Percentiles rank a stretch among this genome's conserved stretches.
Evolutionary conservation across 176 grass and related monocot species (phyloP).

Genomic region (Musa beccarii): DNA sequence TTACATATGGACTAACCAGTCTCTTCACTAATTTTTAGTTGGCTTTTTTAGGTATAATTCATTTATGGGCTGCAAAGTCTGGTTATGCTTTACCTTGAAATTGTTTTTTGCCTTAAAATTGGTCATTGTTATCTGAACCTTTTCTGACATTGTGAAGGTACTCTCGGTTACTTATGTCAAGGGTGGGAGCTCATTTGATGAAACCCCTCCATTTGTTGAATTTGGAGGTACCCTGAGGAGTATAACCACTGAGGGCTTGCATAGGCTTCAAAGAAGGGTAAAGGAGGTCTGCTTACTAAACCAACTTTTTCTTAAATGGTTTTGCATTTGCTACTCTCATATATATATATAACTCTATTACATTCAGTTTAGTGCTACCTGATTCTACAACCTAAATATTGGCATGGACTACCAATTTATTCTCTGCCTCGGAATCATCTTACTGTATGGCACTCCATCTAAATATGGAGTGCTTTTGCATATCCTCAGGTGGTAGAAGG

Average conservation of each 20-base stretch:
- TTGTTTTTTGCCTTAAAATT: background rate
- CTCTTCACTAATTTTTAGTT: background rate
- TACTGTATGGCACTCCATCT: background rate
- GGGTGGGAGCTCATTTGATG: slow-evolving; percentile 42
- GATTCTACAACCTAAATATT: background rate
- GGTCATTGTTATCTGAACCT: background rate
- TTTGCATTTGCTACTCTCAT: background rate
- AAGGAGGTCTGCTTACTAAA: slow-evolving; percentile 36
- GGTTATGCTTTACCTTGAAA: background rate
- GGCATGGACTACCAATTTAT: background rate
- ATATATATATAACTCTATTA: background rate
- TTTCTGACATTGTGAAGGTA: slow-evolving; percentile 38
- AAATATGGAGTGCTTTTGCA: background rate
- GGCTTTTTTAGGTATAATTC: background rate
- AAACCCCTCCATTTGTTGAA: slow-evolving; percentile 48
- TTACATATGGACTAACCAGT: background rate
- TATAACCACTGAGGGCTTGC: slow-evolving; percentile 69
- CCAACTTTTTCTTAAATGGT: background rate
- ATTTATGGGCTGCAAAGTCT: background rate
- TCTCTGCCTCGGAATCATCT: background rate
- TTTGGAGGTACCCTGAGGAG: slow-evolving; percentile 94
- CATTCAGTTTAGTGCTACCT: background rate
- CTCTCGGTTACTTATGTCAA: slow-evolving; percentile 72
- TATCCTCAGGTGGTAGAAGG: slow-evolving; percentile 68
- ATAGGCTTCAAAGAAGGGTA: slow-evolving; percentile 50